Evolutionary conservation across 352 stramenopile species (phyloP), one percentile per base, ranked within the genome.

Genomic region (Phytophthora lateralis): DNA sequence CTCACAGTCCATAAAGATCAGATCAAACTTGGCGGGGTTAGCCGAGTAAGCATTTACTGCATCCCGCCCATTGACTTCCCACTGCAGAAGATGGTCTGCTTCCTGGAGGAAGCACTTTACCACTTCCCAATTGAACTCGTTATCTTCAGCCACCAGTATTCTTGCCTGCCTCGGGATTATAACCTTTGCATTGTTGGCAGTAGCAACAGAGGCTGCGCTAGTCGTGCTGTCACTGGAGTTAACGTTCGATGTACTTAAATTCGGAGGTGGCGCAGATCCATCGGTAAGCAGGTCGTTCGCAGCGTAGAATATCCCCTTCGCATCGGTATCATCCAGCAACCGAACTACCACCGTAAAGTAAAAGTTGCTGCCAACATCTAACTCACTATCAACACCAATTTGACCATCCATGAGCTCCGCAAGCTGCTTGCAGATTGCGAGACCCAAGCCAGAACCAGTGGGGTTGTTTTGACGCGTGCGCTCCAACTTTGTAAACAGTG

Each of bases 391-490:
- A 11, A 97, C 84, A 45, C 88, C 85, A 50, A 97, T 95, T 34
- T 87, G 68, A 6, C 89, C 89, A 55, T 91, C 87, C 89, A 97
- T 97, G 18, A 95, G 71, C 56, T 96, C 85, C 7, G 88, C 85
- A 27, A 97, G 82, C 56, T 95, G 84, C 60, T 95, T 95, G 60
- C 85, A 96, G 48, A 97, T 96, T 8, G 85, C 85, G 42, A 97
- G 70, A 8, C 89, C 89, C 7, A 97, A 67, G 6, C 89, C 89
- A 12, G 86, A 95, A 2, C 86, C 86, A n/a, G 86, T 95, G 27
- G 86, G 86, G 41, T 95, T 96, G 66, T 93, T 94, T 61, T 91
- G 85, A 17, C 78, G 73, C 6, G 84, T 93, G 11, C 80, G 78
- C 58, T 93, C 84, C 26, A 93, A 52, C 42, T 94, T 93, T 10